Base-by-base conservation (phyloP, 257 asterid species). In the Penstemon barbatus region DNA sequence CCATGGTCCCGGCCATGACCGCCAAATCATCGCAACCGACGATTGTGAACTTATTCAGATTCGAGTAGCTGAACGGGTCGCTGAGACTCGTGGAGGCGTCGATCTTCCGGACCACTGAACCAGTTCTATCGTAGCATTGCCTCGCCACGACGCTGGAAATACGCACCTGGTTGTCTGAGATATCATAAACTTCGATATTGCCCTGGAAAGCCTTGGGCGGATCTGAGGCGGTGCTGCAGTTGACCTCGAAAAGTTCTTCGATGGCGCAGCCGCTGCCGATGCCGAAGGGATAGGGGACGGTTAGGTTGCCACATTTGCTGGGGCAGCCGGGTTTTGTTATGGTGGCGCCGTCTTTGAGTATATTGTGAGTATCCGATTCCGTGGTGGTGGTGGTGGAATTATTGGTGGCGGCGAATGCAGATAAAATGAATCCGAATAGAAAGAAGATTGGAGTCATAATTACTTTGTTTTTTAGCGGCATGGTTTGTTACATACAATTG, bases 11-110 rank as follows among this genome's bases (percentile, higher is more conserved):
- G 6, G 44, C 3, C 66, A 83, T 70, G 3, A 88, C 50, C 0
- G 87, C 87, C 1, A 82, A 59, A 56, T 88, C 97, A 63, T 86
- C 97, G 71, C 97, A 90, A 51, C 97, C 96, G 7, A 90, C 44
- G 40, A 85, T 82, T 3, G 77, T 75, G 78, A 84, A 90, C 74
- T 68, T 75, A 81, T 88, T 90, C 4, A 68, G 62, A 10, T 78
- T 72, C 0, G 97, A 86, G 78, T 83, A 88, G 75, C 81, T 80
- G 83, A 55, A 86, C 1, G 82, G 65, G 4, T 19, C 18, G 8
- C n/a, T 57, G 42, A 88, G 71, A 53, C 51, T 6, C 1, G 78
- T 54, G 25, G 84, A 75, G 48, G 87, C 83, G 2, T 12, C 3
- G 66, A 57, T 70, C 0, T 7, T 3, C 0, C 1, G 40, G 8